Percentiles rank a stretch among this genome's conserved stretches.
These are phyloP conservation scores for Boletus rubropictus DNA, from an alignment of 768 basidiomycete genomes.

Conservation along the genomic window DNA sequence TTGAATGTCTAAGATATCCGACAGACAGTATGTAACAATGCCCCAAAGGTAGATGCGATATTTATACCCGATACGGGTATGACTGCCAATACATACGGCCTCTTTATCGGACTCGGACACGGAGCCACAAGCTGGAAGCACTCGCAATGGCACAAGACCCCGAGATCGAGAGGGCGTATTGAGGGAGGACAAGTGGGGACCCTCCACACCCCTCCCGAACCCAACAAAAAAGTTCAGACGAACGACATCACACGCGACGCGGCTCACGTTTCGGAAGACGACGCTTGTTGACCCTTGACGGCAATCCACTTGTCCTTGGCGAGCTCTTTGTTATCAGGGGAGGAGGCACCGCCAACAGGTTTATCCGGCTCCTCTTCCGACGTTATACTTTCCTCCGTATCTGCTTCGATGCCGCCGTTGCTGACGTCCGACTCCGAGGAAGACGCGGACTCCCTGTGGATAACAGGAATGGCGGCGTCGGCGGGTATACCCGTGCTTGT, in stretches of 20 bases:
- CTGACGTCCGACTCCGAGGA: conserved; percentile 57
- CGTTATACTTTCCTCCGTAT: conserved; percentile 70
- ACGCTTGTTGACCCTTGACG: conserved; percentile 48
- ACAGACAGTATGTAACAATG: not conserved
- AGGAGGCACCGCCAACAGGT: conserved; percentile 4
- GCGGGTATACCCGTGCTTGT: conserved; percentile 6
- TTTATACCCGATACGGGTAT: conserved; percentile 5
- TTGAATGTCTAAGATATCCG: conserved; percentile 5
- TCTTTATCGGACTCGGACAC: conserved; percentile 21
- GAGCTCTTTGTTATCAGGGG: conserved; percentile 20
- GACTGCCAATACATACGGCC: conserved; percentile 15
- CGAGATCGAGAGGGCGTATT: conserved; percentile 8
- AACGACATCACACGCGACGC: conserved; percentile 4
- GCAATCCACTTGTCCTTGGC: conserved; percentile 73
- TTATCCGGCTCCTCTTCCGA: conserved; percentile 63
- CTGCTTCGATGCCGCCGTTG: conserved; percentile 60
- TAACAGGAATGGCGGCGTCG: conserved; percentile 19
- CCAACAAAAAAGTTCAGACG: conserved; percentile 12
- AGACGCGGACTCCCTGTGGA: conserved; percentile 33
- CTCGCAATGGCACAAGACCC: conserved; percentile 16
- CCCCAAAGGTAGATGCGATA: conserved; percentile 7
- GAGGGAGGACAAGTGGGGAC: not conserved
- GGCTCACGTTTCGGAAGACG: conserved; percentile 10
- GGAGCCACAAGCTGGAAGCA: conserved; percentile 14
- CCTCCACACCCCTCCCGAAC: too few species aligned